Conservation (phyloP, 1,139 yeast species). For the Protomyces arabidopsidicola region DNA sequence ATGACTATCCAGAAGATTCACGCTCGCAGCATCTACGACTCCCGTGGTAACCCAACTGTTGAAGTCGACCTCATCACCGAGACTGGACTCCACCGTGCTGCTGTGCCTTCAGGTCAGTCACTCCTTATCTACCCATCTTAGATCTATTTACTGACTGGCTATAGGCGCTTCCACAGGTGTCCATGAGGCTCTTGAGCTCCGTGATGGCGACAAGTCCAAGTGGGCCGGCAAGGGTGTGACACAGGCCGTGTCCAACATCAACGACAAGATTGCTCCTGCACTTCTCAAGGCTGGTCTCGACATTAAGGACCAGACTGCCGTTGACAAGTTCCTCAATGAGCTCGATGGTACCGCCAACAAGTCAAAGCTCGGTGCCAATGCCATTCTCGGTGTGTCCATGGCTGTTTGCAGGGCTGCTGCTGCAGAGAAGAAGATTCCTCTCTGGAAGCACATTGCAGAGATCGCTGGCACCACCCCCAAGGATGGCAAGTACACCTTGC, state of each 20-base stretch:
- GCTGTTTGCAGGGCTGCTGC: slow-evolving; percentile 95
- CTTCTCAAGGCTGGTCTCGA: slow-evolving; percentile 66
- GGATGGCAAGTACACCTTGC: slow-evolving; percentile 50
- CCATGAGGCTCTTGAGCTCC: slow-evolving; percentile 91
- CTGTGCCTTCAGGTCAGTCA: slow-evolving; percentile 83
- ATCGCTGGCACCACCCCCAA: slow-evolving; percentile 49
- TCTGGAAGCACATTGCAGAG: slow-evolving; percentile 78
- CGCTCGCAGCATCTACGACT: slow-evolving; percentile 93
- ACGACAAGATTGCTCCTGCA: slow-evolving; percentile 85
- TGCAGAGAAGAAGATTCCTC: slow-evolving; percentile 75
- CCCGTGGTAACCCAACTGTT: slow-evolving; percentile 89
- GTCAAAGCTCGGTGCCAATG: slow-evolving; percentile 90
- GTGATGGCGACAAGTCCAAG: slow-evolving; percentile 89
- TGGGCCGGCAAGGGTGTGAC: slow-evolving; percentile 92
- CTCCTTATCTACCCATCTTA: slow-evolving; percentile 60
- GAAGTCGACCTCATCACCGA: slow-evolving; percentile 88
- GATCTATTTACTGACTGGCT: not conserved
- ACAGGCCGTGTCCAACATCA: slow-evolving; percentile 89
- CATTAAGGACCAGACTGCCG: slow-evolving; percentile 69
- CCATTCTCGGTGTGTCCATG: slow-evolving; percentile 89
- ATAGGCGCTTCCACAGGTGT: slow-evolving; percentile 37
- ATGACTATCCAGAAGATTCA: slow-evolving; percentile 58
- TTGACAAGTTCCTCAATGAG: slow-evolving; percentile 70
- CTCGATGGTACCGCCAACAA: slow-evolving; percentile 94
- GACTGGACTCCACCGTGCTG: slow-evolving; percentile 82